phyloP scores from a whole-genome alignment of 768 basidiomycete genomes.

The Sutorius australiensis region DNA sequence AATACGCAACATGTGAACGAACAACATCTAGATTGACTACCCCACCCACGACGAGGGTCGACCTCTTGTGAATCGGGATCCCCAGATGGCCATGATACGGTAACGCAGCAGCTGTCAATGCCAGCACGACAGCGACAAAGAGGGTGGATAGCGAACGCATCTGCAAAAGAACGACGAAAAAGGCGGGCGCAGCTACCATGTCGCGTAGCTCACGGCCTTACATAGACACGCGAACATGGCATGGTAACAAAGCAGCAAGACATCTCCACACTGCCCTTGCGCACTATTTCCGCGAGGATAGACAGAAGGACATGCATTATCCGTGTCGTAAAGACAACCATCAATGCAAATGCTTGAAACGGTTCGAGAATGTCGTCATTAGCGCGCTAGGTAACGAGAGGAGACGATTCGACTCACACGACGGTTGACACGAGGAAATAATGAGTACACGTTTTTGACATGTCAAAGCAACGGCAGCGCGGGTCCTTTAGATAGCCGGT shows the following conservation, averaged over 20 bases:
- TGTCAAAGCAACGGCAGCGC: background rate
- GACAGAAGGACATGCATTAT: background rate
- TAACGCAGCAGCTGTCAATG: conserved; percentile 12
- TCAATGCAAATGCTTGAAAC: background rate
- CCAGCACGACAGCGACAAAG: conserved; percentile 9
- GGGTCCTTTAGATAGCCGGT: conserved; percentile 1
- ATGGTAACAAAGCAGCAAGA: background rate
- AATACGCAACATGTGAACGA: conserved; percentile 14
- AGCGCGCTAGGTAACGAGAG: background rate
- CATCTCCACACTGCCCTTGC: background rate
- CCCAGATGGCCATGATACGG: conserved; percentile 10
- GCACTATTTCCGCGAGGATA: background rate
- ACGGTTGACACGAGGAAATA: background rate
- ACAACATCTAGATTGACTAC: conserved; percentile 13
- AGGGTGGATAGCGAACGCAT: conserved; percentile 12
- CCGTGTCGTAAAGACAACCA: background rate
- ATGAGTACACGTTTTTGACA: background rate
- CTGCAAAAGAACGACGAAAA: background rate
- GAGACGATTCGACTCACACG: background rate
- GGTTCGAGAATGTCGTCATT: background rate
- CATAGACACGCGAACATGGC: background rate
- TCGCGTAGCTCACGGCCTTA: conserved; percentile 1
- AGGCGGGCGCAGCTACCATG: background rate
- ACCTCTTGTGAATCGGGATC: conserved; percentile 20
- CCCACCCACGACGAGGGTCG: conserved; percentile 10